A percentile compares a stretch with the other conserved stretches of the same genome.
Evolutionary conservation across 495 filamentous ascomycete species (phyloP).

Genomic region (Penicillium psychrofluorescens): DNA sequence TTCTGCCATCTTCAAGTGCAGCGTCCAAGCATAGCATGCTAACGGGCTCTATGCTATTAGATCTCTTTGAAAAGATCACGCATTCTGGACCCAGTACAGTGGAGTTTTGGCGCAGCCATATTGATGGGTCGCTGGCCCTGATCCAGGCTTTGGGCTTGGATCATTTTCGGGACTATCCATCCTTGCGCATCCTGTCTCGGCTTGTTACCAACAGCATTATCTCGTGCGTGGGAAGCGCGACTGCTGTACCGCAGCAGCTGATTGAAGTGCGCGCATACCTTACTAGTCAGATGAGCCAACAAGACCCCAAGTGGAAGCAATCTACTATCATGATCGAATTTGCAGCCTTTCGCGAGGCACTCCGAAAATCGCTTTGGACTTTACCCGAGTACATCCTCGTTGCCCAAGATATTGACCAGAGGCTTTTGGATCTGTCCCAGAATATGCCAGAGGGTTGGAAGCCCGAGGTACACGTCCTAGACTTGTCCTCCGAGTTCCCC

Average conservation of each 20-base stretch:
- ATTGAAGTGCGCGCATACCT: not conserved
- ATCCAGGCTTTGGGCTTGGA: not conserved
- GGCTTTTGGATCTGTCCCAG: too few relatives aligned
- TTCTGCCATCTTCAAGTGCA: too few relatives aligned
- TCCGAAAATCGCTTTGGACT: too few relatives aligned
- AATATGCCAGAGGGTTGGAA: too few relatives aligned
- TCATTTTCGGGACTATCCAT: not conserved
- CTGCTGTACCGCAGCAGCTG: not conserved
- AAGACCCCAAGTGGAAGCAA: conserved; percentile 1
- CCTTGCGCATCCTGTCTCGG: not conserved
- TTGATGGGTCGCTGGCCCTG: not conserved
- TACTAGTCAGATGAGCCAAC: not conserved
- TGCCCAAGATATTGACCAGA: too few relatives aligned
- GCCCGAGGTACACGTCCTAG: too few relatives aligned
- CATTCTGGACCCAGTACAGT: not conserved
- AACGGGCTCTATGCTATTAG: not conserved
- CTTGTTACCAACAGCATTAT: not conserved
- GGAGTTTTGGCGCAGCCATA: not conserved
- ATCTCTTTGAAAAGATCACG: not conserved
- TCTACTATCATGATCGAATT: not conserved
- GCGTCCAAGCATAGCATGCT: too few relatives aligned
- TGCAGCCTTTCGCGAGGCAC: not conserved
- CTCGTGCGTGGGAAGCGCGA: not conserved
- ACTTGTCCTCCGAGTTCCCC: too few relatives aligned
- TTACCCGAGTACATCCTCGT: too few relatives aligned